Evolutionary conservation across 805 yeast species (phyloP), one percentile per base, ranked within the genome.

Genomic region (Saturnispora halmiae): DNA sequence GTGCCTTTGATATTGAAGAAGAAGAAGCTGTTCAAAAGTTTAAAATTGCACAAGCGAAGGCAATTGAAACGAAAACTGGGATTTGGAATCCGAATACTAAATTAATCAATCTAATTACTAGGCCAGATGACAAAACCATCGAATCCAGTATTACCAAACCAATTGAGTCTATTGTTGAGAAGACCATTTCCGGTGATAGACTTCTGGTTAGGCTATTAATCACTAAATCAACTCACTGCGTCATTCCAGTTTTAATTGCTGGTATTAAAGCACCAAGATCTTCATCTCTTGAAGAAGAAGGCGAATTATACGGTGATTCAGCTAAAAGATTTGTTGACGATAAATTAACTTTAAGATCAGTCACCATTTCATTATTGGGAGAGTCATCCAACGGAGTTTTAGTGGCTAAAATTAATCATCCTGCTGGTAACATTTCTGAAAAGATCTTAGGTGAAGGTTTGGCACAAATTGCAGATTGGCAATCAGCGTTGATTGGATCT

Each of bases 401-500:
- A 7, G 64, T 79, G 41, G 82, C 70, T 15, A 61, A 72, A 36
- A 58, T 84, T 28, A 54, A 66, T 41, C 90, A 82, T 53, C 85
- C 94, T 25, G 81, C 82, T 4, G 94, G 94, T 14, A 77, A 78
- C 46, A 77, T 84, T 51, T 75, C 81, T 43, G 82, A 77, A 48
- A 73, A 74, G 47, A 63, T 85, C 42, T 67, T 85, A 44, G 75
- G 71, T 42, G 68, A 67, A 41, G 95, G 95, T 9, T 66, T 79
- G 24, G 94, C 81, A 10, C 78, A 76, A 48, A 76, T 84, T 36
- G 73, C 77, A 20, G 94, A 85, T 56, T 79, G 90, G 86, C 95
- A 86, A 56, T 74, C 86, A 1, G 54, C 72, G 11, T 51, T 75
- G 31, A 64, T 85, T 43, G 95, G 95, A 4, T 63, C 86, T 9